phyloP scores from a whole-genome alignment of 257 asterid genomes.

The Jasminum sambac region DNA sequence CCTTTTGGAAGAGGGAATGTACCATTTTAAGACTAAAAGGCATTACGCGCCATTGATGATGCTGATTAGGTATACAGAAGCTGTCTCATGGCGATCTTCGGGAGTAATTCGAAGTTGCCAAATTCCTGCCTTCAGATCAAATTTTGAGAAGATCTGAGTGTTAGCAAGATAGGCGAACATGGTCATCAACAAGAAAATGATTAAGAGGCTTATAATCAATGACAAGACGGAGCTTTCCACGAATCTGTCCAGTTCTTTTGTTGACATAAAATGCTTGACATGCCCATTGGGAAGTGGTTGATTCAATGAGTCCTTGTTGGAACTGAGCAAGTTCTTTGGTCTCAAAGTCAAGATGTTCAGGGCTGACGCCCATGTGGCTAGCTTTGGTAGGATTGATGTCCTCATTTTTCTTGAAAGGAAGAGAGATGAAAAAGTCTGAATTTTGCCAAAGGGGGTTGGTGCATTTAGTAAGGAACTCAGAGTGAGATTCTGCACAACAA shows the following conservation, averaged over 20 bases:
- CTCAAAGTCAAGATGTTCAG: no score
- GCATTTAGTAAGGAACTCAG: neutral
- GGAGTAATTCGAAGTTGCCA: constrained; percentile 8
- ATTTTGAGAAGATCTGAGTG: neutral
- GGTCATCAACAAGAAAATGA: neutral
- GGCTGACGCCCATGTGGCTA: no score
- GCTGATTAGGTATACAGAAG: neutral
- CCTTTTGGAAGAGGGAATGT: neutral
- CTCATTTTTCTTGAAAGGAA: no score
- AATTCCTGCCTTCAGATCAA: constrained; percentile 7
- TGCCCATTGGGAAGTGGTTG: no score
- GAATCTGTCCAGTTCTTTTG: neutral
- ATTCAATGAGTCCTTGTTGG: neutral
- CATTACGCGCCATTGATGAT: neutral
- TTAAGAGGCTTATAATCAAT: neutral
- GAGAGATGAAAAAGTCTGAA: no score
- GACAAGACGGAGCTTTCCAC: neutral
- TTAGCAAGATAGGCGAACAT: neutral
- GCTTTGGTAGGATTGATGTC: no score
- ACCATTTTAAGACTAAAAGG: neutral
- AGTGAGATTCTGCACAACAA: neutral
- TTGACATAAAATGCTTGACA: no score
- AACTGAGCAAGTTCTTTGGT: no score
- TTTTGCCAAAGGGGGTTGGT: no score
- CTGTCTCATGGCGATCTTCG: neutral